Evolutionary conservation across 2,329 filamentous ascomycete species (phyloP).

Genomic region (Hymenoscyphus salicellus): DNA sequence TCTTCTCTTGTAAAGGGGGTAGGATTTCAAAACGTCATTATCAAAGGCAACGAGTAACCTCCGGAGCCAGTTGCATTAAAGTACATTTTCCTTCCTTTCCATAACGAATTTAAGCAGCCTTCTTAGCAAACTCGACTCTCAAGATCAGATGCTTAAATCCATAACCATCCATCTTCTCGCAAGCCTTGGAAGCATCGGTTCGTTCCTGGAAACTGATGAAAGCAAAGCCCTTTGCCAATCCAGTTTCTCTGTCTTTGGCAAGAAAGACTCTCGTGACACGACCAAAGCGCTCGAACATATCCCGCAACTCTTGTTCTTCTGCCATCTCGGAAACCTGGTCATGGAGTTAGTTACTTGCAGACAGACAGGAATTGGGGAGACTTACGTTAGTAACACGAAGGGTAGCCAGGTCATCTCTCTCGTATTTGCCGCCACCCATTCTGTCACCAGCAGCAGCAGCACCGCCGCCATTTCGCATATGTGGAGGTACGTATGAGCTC

Average conservation of each 20-base stretch:
- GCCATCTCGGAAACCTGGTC: conserved; percentile 88
- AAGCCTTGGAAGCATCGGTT: conserved; percentile 84
- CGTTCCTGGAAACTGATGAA: conserved; percentile 97
- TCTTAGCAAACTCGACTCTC: conserved; percentile 84
- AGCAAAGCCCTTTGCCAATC: conserved; percentile 94
- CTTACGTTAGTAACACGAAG: conserved; percentile 95
- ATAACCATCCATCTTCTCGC: conserved; percentile 96
- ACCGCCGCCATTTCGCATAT: conserved; percentile 70
- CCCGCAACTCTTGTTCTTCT: conserved; percentile 89
- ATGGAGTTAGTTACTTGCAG: conserved; percentile 19
- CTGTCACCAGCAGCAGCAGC: conserved; percentile 67
- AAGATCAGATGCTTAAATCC: conserved; percentile 86
- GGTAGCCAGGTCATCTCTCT: conserved; percentile 94
- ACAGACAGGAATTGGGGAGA: conserved; percentile 31
- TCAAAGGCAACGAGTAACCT: conserved; percentile 1
- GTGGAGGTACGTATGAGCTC: conserved; percentile 91
- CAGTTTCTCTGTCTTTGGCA: conserved; percentile 95
- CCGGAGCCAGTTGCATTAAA: conserved; percentile 6
- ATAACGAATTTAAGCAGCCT: conserved; percentile 43
- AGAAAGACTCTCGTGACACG: conserved; percentile 96
- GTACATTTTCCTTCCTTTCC: conserved; percentile 1
- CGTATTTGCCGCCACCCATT: conserved; percentile 84
- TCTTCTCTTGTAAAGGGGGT: too few relatives aligned
- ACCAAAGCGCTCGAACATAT: conserved; percentile 97
- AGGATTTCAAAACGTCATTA: not conserved